Percentiles rank a stretch among this genome's conserved stretches.
phyloP scores from a whole-genome alignment of 2,329 filamentous ascomycete species.

The Onygenales sp. region DNA sequence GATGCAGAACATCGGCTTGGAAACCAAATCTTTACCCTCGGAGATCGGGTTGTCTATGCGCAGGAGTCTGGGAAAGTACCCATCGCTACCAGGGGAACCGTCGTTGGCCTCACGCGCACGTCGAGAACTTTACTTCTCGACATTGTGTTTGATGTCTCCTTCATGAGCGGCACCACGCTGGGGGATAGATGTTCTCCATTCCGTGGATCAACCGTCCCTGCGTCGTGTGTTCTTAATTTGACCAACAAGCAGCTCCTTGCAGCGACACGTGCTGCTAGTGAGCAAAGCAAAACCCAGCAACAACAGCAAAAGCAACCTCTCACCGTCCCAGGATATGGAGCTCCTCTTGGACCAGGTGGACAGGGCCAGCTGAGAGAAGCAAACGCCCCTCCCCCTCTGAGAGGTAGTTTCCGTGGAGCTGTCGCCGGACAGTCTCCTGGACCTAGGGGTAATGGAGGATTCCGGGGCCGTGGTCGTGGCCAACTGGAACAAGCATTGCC shows the following conservation, averaged over 20 bases:
- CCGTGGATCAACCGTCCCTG: slow-evolving; percentile 82
- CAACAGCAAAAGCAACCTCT: slow-evolving; percentile 48
- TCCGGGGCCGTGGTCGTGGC: slow-evolving; percentile 28
- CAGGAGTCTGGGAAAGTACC: slow-evolving; percentile 90
- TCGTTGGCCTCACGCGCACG: slow-evolving; percentile 89
- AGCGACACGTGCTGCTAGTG: slow-evolving; percentile 29
- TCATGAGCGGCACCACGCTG: slow-evolving; percentile 94
- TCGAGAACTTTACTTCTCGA: slow-evolving; percentile 75
- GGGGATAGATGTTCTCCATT: slow-evolving; percentile 86
- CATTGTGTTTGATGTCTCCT: slow-evolving; percentile 84
- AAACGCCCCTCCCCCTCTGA: slow-evolving; percentile 46
- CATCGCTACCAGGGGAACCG: slow-evolving; percentile 81
- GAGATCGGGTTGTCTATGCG: slow-evolving; percentile 87
- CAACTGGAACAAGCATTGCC: slow-evolving; percentile 16
- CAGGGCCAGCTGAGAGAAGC: slow-evolving; percentile 52
- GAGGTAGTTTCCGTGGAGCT: slow-evolving; percentile 50
- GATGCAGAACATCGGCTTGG: slow-evolving; percentile 91
- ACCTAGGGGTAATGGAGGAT: slow-evolving; percentile 24
- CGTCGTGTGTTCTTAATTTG: slow-evolving; percentile 81
- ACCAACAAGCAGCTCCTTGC: slow-evolving; percentile 71
- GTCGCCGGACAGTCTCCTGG: slow-evolving; percentile 38
- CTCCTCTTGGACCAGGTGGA: slow-evolving; percentile 47
- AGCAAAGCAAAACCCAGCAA: slow-evolving; percentile 40
- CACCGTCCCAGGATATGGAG: slow-evolving; percentile 48
- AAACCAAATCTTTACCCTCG: slow-evolving; percentile 72